Base-by-base conservation (phyloP, 805 yeast genomes). In the Kodamaea kaohsiungensis region DNA sequence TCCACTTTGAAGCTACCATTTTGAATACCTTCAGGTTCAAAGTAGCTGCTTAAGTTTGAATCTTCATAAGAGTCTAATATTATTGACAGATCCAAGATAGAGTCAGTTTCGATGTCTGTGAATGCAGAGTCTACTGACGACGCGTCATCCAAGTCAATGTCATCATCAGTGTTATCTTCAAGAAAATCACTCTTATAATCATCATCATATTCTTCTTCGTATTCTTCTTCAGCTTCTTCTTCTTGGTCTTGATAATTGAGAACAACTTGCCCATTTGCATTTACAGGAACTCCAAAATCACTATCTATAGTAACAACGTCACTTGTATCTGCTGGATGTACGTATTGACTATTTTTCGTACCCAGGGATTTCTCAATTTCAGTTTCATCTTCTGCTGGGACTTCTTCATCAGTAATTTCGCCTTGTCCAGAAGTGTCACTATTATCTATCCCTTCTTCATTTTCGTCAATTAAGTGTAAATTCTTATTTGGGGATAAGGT, bases 51-150 rank as follows among this genome's bases (percentile, higher is more conserved):
- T 7, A 38, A 16, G 38, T 17, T 43, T 7, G 53, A 50, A 35
- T 50, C 53, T 19, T 22, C 63, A 43, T 60, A 67, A 1, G 71
- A 66, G 33, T 61, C 66, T 5, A 64, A 56, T 18, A 69, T 48
- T n/a, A 65, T 53, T 13, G 54, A 69, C 12, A 67, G 59, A 39
- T 63, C 73, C 35, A 69, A 57, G n/a, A 72, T 62, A 1, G 77
- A 73, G 39, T 70, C 76, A 3, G 68, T 67, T 48, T 76, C 80
- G 9, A 75, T 70, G 48, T 76, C 80, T 0, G 79, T 76, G 54
- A 76, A 74, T 12, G 77, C 78, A 1, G 79, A 74, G 46, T 76
- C 80, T 6, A 68, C 60, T 8, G 73, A 65, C 0, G 73, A 67
- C 3, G 57, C 59, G 15, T 65, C 71, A 9, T 66, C 66, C 17